These are phyloP conservation scores for Myxozyma geophila DNA, from an alignment of 805 yeast genomes.

Conservation along the genomic window DNA sequence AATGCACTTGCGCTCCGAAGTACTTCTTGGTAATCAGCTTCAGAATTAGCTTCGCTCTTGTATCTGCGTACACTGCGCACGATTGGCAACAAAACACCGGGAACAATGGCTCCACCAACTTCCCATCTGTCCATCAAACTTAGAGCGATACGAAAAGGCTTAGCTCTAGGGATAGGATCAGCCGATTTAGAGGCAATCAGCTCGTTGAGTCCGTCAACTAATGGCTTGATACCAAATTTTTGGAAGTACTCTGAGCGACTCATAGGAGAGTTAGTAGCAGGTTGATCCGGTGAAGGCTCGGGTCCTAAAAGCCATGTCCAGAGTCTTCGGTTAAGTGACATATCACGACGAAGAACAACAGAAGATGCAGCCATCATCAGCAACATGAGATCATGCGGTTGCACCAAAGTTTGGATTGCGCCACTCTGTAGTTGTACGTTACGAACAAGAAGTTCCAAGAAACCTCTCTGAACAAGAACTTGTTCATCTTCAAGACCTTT, in stretches of 20 bases:
- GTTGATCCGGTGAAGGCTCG: conserved; percentile 47
- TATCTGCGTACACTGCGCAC: conserved; percentile 54
- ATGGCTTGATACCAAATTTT: conserved; percentile 49
- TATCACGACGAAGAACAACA: conserved; percentile 79
- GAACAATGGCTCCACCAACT: conserved; percentile 75
- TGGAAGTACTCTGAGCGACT: conserved; percentile 38
- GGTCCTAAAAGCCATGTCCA: conserved; percentile 96
- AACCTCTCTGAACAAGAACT: conserved; percentile 82
- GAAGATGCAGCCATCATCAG: conserved; percentile 66
- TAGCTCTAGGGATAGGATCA: conserved; percentile 48
- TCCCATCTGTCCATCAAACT: conserved; percentile 95
- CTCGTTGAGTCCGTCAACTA: conserved; percentile 59
- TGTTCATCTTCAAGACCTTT: conserved; percentile 69
- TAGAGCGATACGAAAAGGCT: conserved; percentile 65
- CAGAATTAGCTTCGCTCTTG: conserved; percentile 38
- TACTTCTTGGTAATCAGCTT: conserved; percentile 51
- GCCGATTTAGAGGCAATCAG: conserved; percentile 46
- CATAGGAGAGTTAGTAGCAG: conserved; percentile 21
- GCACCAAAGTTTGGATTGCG: conserved; percentile 54
- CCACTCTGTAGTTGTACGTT: conserved; percentile 69
- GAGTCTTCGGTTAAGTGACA: conserved; percentile 90
- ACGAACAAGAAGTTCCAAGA: conserved; percentile 75
- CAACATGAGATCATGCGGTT: conserved; percentile 59
- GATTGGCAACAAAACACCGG: conserved; percentile 69
- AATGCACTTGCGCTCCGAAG: conserved; percentile 65